These are phyloP conservation scores for Ilex asprella DNA, from an alignment of 257 asterid species.

Conservation along the genomic window DNA sequence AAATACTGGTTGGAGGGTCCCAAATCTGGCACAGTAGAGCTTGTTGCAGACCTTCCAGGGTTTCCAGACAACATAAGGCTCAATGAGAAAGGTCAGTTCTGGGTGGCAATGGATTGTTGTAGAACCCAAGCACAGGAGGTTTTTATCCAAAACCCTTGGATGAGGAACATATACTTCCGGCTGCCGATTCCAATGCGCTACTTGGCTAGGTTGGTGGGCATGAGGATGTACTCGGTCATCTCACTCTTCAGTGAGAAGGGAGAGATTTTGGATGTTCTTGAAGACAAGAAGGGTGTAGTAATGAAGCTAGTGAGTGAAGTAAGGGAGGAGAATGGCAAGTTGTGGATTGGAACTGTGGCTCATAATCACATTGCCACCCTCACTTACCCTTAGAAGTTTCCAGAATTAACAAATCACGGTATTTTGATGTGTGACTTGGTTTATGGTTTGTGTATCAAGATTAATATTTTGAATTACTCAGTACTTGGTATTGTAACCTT, in stretches of 20 bases:
- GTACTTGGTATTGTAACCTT: too few relatives aligned
- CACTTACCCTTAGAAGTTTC: slow-evolving; percentile 37
- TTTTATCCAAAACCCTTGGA: slow-evolving; percentile 58
- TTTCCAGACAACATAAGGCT: slow-evolving; percentile 76
- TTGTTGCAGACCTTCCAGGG: slow-evolving; percentile 67
- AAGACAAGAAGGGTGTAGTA: slow-evolving; percentile 68
- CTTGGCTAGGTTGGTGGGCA: slow-evolving; percentile 58
- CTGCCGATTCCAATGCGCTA: slow-evolving; percentile 66
- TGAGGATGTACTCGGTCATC: slow-evolving; percentile 67
- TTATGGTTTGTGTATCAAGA: too few relatives aligned
- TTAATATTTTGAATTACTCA: too few relatives aligned
- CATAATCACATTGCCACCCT: slow-evolving; percentile 88
- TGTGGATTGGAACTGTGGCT: slow-evolving; percentile 96
- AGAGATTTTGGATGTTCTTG: slow-evolving; percentile 73
- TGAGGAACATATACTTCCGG: slow-evolving; percentile 61
- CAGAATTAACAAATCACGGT: not conserved
- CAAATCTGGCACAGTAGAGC: slow-evolving; percentile 38
- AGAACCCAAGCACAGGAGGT: slow-evolving; percentile 62
- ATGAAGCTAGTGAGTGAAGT: slow-evolving; percentile 94
- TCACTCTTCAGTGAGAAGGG: slow-evolving; percentile 53
- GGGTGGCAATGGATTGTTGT: slow-evolving; percentile 95
- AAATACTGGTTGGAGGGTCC: slow-evolving; percentile 63
- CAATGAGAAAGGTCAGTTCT: slow-evolving; percentile 60
- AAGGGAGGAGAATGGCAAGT: slow-evolving; percentile 57
- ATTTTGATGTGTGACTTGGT: too few relatives aligned